phyloP scores from a whole-genome alignment of 768 basidiomycete genomes.

The Russula vinacea region DNA sequence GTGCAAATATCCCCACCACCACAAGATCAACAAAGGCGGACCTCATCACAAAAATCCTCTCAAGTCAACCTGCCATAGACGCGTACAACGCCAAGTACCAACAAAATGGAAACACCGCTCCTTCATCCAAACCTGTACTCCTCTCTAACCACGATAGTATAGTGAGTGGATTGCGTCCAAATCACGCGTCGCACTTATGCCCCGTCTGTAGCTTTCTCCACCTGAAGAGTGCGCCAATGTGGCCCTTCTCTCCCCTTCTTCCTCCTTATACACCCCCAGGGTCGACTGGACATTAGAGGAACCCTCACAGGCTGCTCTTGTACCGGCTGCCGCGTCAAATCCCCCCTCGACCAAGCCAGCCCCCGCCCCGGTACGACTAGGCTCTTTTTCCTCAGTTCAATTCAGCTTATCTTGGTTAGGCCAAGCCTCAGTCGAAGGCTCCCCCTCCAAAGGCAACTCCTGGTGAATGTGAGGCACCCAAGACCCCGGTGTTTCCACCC shows the following conservation, averaged over 20 bases:
- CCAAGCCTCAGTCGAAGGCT: slow-evolving; percentile 8
- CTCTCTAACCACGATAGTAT: slow-evolving; percentile 33
- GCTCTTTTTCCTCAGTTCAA: not conserved
- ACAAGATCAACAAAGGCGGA: slow-evolving; percentile 64
- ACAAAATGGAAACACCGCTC: slow-evolving; percentile 16
- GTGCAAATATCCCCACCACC: slow-evolving; percentile 48
- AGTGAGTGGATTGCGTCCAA: slow-evolving; percentile 28
- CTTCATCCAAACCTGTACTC: slow-evolving; percentile 19
- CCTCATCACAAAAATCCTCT: slow-evolving; percentile 60
- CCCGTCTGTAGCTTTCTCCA: slow-evolving; percentile 34
- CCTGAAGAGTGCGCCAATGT: slow-evolving; percentile 35
- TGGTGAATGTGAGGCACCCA: not conserved
- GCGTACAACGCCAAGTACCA: slow-evolving; percentile 42
- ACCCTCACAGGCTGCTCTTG: not conserved
- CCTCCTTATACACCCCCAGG: slow-evolving; percentile 1
- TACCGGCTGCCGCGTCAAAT: slow-evolving; percentile 10
- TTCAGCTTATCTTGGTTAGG: slow-evolving; percentile 3
- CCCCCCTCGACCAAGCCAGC: not conserved
- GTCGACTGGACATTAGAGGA: slow-evolving; percentile 18
- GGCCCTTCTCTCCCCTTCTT: slow-evolving; percentile 5
- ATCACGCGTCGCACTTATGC: slow-evolving; percentile 7
- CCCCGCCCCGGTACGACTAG: slow-evolving; percentile 3
- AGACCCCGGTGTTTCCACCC: slow-evolving; percentile 11
- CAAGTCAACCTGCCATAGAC: slow-evolving; percentile 49
- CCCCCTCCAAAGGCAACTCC: slow-evolving; percentile 5